These are phyloP conservation scores for Leishmania mexicana DNA, from an alignment of 208 protist genomes.

Conservation along the genomic window DNA sequence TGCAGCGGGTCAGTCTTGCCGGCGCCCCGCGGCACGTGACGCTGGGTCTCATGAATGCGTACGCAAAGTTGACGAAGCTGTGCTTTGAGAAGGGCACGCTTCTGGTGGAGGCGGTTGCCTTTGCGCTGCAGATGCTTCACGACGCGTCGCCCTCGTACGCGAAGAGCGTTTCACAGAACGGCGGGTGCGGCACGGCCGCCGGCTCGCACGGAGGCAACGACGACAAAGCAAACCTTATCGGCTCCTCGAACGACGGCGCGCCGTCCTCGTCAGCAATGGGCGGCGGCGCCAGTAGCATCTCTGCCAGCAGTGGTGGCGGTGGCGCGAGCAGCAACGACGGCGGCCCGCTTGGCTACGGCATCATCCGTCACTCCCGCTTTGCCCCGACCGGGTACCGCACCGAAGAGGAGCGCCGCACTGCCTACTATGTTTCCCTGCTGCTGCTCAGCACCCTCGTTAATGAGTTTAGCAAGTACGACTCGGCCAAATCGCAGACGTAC, in stretches of 20 bases:
- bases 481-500: constrained; percentile 62
- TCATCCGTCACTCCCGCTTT: constrained; percentile 25
- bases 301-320: constrained; percentile 3
- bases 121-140: constrained; percentile 55
- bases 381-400: constrained; percentile 6
- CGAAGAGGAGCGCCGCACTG: constrained; percentile 25
- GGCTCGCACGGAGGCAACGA: neutral
- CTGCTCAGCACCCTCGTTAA: constrained; percentile 64
- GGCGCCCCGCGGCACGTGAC: constrained; percentile 73
- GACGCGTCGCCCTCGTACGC: constrained; percentile 22
- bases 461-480: constrained; percentile 78
- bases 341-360: constrained; percentile 10
- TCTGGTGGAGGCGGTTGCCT: constrained; percentile 48
- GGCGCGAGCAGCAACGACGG: neutral
- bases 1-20: constrained; percentile 55
- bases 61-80: constrained; percentile 73
- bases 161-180: constrained; percentile 25
- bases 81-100: constrained; percentile 68
- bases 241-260: neutral
- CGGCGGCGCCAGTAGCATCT: neutral
- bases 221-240: neutral
- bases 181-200: constrained; percentile 24
- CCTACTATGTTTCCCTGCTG: constrained; percentile 44
- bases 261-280: neutral
- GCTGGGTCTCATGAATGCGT: constrained; percentile 49